Base-by-base conservation (phyloP, 768 basidiomycete genomes). In the Amanita pallidorosea region DNA sequence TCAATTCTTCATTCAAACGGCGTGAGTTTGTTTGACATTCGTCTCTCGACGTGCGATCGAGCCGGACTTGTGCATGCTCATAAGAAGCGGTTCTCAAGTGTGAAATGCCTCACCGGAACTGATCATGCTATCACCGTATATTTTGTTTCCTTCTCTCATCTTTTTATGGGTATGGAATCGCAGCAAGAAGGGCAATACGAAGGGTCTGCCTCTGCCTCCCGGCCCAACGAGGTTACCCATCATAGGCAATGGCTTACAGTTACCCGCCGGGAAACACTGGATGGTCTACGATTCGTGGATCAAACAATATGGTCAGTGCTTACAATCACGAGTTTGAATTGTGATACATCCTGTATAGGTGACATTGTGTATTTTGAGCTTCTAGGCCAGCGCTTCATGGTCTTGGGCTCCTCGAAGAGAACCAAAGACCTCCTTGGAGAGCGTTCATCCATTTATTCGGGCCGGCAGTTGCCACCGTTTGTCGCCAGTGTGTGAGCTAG, bases 151-250 rank as follows among this genome's bases (percentile, higher is more conserved):
- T 7, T 18, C 8, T 18, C 40, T 41, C 9, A 4, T 22, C 20
- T 4, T 45, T 31, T 25, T 45, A 45, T 45, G 43, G 43, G 3
- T 31, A 20, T 31, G 23, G 29, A 27, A 23, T n/a, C 20, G 38
- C 22, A 51, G 31, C 4, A 37, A n/a, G 34, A 36, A 36, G 29
- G 27, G 4, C 13, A 36, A 36, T n/a, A 38, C 53, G 13, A 43
- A 46, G 7, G 38, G 45, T 7, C 51, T 58, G 5, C 56, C 57
- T 25, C 34, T 58, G 29, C 59, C 60, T 9, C 57, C 59, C 9
- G 60, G 60, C 4, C 60, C 57, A 3, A 54, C 55, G 38, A 56
- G 56, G 3, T 52, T 56, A 22, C 58, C 60, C 5, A 43, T 61
- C 3, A 54, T 61, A 5, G 62, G 60, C 1, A 60, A 58, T 53